phyloP scores from a whole-genome alignment of 768 basidiomycete species.

The Lactarius quietus region DNA sequence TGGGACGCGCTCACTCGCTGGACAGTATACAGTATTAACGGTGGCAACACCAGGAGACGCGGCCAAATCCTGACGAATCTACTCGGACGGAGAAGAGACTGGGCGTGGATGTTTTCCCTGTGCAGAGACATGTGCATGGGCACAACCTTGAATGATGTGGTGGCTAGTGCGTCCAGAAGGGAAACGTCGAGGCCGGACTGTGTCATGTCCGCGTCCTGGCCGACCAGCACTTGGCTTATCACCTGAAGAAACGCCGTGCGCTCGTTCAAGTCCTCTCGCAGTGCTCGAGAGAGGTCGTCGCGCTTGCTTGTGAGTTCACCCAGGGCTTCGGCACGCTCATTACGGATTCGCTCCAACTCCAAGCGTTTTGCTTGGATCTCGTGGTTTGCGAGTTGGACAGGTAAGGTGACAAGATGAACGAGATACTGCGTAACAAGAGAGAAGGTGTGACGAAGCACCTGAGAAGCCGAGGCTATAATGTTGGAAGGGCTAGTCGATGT shows the following conservation, averaged over 20 bases:
- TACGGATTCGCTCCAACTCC: constrained; percentile 58
- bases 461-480: constrained; percentile 22
- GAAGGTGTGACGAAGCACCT: constrained; percentile 15
- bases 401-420: constrained; percentile 41
- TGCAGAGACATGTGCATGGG: constrained; percentile 22
- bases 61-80: constrained; percentile 77
- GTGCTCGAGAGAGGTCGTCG: constrained; percentile 38
- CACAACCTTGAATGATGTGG: constrained; percentile 21
- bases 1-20: constrained; percentile 56
- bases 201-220: constrained; percentile 12
- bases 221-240: constrained; percentile 15
- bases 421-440: constrained; percentile 24
- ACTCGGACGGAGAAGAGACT: constrained; percentile 61
- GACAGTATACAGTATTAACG: constrained; percentile 51
- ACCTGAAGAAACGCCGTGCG: constrained; percentile 15
- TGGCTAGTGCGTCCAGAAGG: constrained; percentile 2
- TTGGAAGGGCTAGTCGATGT: constrained; percentile 20
- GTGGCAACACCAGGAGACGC: constrained; percentile 70
- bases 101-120: constrained; percentile 29
- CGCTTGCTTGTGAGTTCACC: constrained; percentile 60
- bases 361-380: constrained; percentile 63
- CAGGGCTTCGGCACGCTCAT: constrained; percentile 64
- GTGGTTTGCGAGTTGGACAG: constrained; percentile 58
- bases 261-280: constrained; percentile 28
- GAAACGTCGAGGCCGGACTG: constrained; percentile 5